phyloP scores from a whole-genome alignment of 306 rosid species.

The Vigna nakashimae region DNA sequence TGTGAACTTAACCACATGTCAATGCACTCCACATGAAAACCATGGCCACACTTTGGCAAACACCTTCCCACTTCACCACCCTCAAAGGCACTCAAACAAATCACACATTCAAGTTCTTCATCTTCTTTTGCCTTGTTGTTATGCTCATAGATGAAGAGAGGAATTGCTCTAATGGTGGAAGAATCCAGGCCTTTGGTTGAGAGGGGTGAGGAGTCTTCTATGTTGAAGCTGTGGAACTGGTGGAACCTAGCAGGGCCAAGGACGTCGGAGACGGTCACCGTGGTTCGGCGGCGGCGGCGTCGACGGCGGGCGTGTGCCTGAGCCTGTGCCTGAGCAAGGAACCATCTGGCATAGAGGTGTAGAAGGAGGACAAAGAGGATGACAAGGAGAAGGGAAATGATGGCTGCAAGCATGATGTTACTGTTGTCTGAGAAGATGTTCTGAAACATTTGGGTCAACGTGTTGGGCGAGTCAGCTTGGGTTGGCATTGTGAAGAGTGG shows the following conservation, averaged over 20 bases:
- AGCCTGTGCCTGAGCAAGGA: slow-evolving; percentile 62
- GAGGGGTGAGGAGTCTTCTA: slow-evolving; percentile 52
- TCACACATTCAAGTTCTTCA: slow-evolving; percentile 68
- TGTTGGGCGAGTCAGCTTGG: slow-evolving; percentile 41
- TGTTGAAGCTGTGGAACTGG: slow-evolving; percentile 56
- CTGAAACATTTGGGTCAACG: slow-evolving; percentile 55
- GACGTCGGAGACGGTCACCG: slow-evolving; percentile 63
- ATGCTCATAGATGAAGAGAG: slow-evolving; percentile 60
- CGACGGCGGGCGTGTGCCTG: slow-evolving; percentile 49
- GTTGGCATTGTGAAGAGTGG: slow-evolving; percentile 48
- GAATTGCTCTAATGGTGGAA: slow-evolving; percentile 59
- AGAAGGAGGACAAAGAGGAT: slow-evolving; percentile 92
- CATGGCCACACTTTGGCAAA: slow-evolving; percentile 79
- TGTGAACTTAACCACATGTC: slow-evolving; percentile 94
- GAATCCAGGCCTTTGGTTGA: slow-evolving; percentile 78
- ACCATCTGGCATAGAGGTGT: slow-evolving; percentile 89
- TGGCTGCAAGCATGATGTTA: slow-evolving; percentile 85
- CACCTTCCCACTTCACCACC: slow-evolving; percentile 73
- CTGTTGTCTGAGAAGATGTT: slow-evolving; percentile 76
- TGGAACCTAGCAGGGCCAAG: slow-evolving; percentile 68
- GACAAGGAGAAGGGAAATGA: slow-evolving; percentile 77
- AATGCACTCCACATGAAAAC: slow-evolving; percentile 80
- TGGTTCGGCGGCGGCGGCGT: slow-evolving; percentile 55
- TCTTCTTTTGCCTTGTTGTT: not conserved
- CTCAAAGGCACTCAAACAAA: slow-evolving; percentile 75